Evolutionary conservation across 1,284 basidiomycete species (phyloP).

Genomic region (Naganishia sp.): DNA sequence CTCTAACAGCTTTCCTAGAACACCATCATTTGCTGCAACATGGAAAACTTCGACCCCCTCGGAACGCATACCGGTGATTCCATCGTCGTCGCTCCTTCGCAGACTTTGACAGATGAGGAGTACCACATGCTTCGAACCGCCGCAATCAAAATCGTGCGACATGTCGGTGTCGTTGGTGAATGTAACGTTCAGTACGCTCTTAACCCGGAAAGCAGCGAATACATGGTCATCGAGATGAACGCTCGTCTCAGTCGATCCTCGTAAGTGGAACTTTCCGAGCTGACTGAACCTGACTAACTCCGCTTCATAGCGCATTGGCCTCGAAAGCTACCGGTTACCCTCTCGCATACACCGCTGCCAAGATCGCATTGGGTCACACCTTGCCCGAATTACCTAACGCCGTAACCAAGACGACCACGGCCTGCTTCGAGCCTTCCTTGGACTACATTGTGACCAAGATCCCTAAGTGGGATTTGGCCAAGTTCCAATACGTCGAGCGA

Average conservation of each 20-base stretch:
- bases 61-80: conserved; percentile 99
- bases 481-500: conserved; percentile 94
- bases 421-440: conserved; percentile 98
- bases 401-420: conserved; percentile 98
- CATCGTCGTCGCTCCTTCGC: conserved; percentile 98
- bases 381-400: conserved; percentile 98
- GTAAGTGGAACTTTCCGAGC: conserved; percentile 42
- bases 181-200: conserved; percentile 89
- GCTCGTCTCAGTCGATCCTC: conserved; percentile 71
- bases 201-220: conserved; percentile 88
- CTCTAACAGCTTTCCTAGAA: conserved; percentile 59
- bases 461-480: conserved; percentile 99
- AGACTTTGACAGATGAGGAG: conserved; percentile 94
- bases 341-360: conserved; percentile 97
- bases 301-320: conserved; percentile 72
- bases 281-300: neutral
- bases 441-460: conserved; percentile 99
- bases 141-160: conserved; percentile 95
- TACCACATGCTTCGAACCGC: conserved; percentile 99
- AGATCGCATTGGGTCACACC: conserved; percentile 98
- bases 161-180: conserved; percentile 97
- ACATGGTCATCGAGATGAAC: conserved; percentile 98
- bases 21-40: conserved; percentile 94
- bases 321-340: conserved; percentile 99
- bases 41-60: conserved; percentile 97